phyloP scores from a whole-genome alignment of 257 asterid species.

The Lycium ferocissimum region DNA sequence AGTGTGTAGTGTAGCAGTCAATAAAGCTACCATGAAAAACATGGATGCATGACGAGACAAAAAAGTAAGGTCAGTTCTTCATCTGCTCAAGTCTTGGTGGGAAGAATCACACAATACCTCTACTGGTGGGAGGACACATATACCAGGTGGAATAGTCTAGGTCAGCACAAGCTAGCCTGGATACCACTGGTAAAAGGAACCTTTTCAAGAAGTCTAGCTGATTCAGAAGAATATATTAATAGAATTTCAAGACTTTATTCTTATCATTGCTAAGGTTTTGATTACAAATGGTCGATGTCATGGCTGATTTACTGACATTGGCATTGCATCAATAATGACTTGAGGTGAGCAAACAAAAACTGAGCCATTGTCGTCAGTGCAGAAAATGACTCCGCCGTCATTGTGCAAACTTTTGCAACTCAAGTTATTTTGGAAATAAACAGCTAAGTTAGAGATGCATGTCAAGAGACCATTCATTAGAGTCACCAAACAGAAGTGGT shows the following conservation, averaged over 20 bases:
- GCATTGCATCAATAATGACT: constrained; percentile 17
- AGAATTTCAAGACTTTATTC: background rate
- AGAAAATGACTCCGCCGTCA: background rate
- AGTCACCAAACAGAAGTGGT: background rate
- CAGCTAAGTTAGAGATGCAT: background rate
- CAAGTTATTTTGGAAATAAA: constrained; percentile 5
- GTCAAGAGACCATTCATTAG: background rate
- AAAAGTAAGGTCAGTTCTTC: background rate
- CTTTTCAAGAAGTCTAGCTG: background rate
- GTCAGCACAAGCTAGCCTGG: background rate
- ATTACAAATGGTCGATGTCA: constrained; percentile 6
- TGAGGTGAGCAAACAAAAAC: background rate
- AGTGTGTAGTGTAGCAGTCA: background rate
- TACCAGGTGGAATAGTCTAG: background rate
- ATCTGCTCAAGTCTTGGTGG: background rate
- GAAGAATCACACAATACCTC: constrained; percentile 5
- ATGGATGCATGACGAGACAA: background rate
- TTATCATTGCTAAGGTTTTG: background rate
- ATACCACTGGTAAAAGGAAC: background rate
- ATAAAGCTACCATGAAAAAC: background rate
- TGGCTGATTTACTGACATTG: background rate
- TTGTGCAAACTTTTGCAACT: background rate
- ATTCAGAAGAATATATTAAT: background rate
- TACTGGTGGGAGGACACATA: constrained; percentile 13
- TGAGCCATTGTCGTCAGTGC: background rate